Evolutionary conservation across 2,329 filamentous ascomycete species (phyloP).

Genomic region (Diaporthe batatas): DNA sequence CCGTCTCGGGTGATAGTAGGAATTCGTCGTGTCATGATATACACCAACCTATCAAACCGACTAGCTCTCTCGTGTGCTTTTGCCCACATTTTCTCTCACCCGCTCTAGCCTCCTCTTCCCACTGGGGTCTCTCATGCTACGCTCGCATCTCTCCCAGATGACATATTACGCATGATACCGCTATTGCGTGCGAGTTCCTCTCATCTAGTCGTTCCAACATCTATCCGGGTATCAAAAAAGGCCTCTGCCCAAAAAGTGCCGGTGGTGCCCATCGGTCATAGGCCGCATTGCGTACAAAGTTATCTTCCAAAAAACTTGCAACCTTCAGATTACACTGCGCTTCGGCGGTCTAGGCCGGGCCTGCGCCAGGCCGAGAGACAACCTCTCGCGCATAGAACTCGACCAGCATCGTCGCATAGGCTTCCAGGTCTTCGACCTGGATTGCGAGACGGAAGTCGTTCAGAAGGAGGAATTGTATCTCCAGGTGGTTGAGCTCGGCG

Average conservation of each 20-base stretch:
- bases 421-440: constrained; percentile 94
- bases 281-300: constrained; percentile 4
- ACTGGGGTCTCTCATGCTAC: background rate
- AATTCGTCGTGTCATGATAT: constrained; percentile 33
- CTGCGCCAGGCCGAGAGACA: constrained; percentile 59
- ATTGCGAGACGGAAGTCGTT: constrained; percentile 97
- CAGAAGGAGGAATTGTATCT: constrained; percentile 93
- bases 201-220: constrained; percentile 44
- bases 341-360: constrained; percentile 23
- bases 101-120: background rate
- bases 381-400: constrained; percentile 97
- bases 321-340: constrained; percentile 7
- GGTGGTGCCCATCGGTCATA: constrained; percentile 9
- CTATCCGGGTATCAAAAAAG: constrained; percentile 56
- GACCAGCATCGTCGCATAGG: constrained; percentile 97
- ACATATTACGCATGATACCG: constrained; percentile 11
- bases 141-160: background rate
- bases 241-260: constrained; percentile 22
- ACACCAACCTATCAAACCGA: constrained; percentile 25
- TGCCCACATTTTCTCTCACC: background rate
- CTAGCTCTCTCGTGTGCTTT: background rate
- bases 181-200: constrained; percentile 17
- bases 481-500: constrained; percentile 93
- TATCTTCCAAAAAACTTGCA: constrained; percentile 23
- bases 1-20: background rate